Evolutionary conservation across 1,284 basidiomycete species (phyloP), one percentile per base, ranked within the genome.

Genomic region (Papiliotrema nemorosa): DNA sequence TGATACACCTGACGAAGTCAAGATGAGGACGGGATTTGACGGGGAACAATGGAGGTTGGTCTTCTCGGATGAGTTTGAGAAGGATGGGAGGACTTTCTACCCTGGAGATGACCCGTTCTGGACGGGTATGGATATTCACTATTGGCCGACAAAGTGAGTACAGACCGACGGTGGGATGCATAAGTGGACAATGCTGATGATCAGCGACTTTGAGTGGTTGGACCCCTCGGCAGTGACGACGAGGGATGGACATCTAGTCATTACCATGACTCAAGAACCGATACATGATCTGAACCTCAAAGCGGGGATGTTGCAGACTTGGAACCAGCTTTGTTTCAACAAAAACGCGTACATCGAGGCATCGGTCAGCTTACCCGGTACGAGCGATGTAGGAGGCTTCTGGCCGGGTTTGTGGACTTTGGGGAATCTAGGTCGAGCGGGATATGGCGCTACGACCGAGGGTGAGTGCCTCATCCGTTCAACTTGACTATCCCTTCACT

Each of bases 1-100:
- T 3, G 81, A 81, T 14, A 90, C 88, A 1, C 87, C 87, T 0
- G 60, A 76, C 1, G 55, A 60, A 0, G 84, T 80, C 3, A 78
- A 78, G 58, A 77, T 80, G 0, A 79, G 85, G 27, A 83, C 75
- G 2, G 86, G 86, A 0, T 84, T 79, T 57, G 86, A 88, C 62
- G 82, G 83, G 3, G 54, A 80, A 22, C 63, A 78, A 5, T 88
- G 86, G 69, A 78, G 84, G 49, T 78, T 94, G 6, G 83, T 91
- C 2, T 93, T 67, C 68, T 87, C 86, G 45, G 91, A 94, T 71
- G 91, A 94, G 75, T 96, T 96, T 73, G 84, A 94, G 49, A 76
- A 76, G 20, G 80, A 81, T 5, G 83, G 83, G 66, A 58, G 76
- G 36, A 76, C 77, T 2, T 80, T 79, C 54, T 78, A 73, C 58